These are phyloP conservation scores for Dendrocalamus latiflorus DNA, from an alignment of 202 grass and related monocot species.

Conservation along the genomic window DNA sequence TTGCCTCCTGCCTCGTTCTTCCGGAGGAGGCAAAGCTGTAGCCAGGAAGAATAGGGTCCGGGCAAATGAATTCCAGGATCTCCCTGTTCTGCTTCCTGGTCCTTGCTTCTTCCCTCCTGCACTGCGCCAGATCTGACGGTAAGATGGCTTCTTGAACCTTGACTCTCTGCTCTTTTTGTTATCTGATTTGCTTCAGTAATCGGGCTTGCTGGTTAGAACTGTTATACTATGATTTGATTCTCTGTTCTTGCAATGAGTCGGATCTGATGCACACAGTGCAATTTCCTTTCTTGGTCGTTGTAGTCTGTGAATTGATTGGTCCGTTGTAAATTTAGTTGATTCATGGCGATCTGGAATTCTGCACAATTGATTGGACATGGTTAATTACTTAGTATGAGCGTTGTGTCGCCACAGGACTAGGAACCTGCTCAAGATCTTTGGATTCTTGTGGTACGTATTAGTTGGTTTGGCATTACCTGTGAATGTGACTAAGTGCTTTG, in stretches of 20 bases:
- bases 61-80: constrained; percentile 38
- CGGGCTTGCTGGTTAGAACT: neutral
- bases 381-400: neutral
- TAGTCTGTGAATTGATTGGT: neutral
- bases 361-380: neutral
- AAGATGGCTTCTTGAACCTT: neutral
- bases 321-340: neutral
- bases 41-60: neutral
- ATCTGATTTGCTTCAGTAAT: neutral
- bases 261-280: constrained; percentile 29
- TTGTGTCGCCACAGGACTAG: neutral
- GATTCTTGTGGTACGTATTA: neutral
- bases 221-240: neutral
- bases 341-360: neutral
- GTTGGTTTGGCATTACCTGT: neutral
- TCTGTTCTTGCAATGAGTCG: neutral
- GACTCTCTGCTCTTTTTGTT: neutral
- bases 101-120: constrained; percentile 42
- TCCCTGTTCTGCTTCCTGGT: constrained; percentile 36
- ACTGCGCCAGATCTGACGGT: constrained; percentile 79
- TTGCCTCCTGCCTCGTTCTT: neutral
- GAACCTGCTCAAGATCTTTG: neutral
- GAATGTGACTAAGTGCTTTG: neutral
- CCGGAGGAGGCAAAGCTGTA: neutral
- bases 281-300: neutral